Percentiles rank a stretch among this genome's conserved stretches.
These are phyloP conservation scores for Dactylellina leptospora DNA, from an alignment of 2,329 filamentous ascomycete genomes.

Conservation along the genomic window DNA sequence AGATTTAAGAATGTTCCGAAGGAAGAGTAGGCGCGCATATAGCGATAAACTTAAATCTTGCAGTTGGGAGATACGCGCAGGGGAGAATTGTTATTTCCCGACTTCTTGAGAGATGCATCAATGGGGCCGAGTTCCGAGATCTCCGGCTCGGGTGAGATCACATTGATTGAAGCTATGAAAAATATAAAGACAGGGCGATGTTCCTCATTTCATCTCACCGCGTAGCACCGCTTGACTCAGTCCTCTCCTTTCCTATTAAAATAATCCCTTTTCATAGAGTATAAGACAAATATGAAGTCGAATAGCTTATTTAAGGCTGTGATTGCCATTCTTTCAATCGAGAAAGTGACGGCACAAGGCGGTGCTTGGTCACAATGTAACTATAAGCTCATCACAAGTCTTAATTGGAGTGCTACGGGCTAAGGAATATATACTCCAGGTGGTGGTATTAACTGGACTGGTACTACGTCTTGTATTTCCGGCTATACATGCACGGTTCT, in stretches of 20 bases:
- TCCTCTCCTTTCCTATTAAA: too few species aligned
- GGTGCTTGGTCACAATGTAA: constrained; percentile 39
- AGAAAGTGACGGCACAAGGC: constrained; percentile 5
- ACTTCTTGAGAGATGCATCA: too few species aligned
- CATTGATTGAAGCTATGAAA: not conserved
- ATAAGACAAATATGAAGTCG: constrained; percentile 6
- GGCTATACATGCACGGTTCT: too few species aligned
- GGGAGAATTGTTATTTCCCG: too few species aligned
- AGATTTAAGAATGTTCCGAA: too few species aligned
- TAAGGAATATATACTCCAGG: too few species aligned
- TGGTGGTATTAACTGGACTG: too few species aligned
- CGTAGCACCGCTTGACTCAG: not conserved
- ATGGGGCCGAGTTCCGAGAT: too few species aligned
- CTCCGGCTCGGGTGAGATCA: not conserved
- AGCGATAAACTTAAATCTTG: too few species aligned
- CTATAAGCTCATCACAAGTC: not conserved
- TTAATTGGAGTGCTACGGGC: not conserved
- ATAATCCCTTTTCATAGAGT: not conserved
- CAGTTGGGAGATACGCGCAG: too few species aligned
- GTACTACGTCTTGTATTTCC: too few species aligned
- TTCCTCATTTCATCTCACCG: not conserved
- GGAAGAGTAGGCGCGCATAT: too few species aligned
- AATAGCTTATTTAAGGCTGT: not conserved
- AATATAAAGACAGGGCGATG: not conserved
- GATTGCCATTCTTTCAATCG: not conserved